These are phyloP conservation scores for Penicillium fuscoglaucum DNA, from an alignment of 2,329 filamentous ascomycete genomes.

Conservation along the genomic window DNA sequence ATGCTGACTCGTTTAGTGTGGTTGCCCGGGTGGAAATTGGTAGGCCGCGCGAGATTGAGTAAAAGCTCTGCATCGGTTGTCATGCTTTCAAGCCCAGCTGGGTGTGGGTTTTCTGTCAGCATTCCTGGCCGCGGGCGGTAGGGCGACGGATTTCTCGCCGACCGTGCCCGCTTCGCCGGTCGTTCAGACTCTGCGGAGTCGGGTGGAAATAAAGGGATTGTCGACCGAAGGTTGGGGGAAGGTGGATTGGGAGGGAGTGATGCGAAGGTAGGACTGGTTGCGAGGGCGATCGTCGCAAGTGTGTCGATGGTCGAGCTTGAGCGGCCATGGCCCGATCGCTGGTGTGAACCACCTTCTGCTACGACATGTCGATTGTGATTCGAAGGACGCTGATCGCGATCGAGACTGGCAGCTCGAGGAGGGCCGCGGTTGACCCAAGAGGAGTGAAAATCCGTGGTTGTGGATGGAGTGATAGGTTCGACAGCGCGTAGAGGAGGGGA, in stretches of 20 bases:
- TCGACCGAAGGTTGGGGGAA: conserved; percentile 27
- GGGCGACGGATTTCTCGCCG: conserved; percentile 55
- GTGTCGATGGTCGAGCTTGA: conserved; percentile 51
- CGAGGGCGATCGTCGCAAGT: conserved; percentile 53
- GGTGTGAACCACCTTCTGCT: conserved; percentile 26
- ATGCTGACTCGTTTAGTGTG: conserved; percentile 34
- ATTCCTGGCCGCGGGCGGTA: conserved; percentile 30
- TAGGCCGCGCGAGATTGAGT: conserved; percentile 46
- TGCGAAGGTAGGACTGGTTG: conserved; percentile 49
- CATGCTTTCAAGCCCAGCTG: conserved; percentile 42
- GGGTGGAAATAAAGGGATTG: conserved; percentile 32
- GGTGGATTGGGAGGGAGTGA: conserved; percentile 36
- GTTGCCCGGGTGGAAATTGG: conserved; percentile 33
- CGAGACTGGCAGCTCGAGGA: conserved; percentile 27
- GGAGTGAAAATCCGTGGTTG: conserved; percentile 30
- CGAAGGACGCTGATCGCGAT: conserved; percentile 24
- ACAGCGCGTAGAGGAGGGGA: conserved; percentile 50
- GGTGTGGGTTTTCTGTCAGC: conserved; percentile 33
- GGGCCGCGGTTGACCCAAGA: conserved; percentile 33
- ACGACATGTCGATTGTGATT: conserved; percentile 24
- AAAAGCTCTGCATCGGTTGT: conserved; percentile 52
- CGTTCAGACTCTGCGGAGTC: conserved; percentile 44
- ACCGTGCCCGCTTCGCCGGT: conserved; percentile 61
- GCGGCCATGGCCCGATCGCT: conserved; percentile 43
- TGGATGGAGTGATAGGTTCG: conserved; percentile 47